Conservation (phyloP, 768 basidiomycete species). For the Tylopilus sp. region DNA sequence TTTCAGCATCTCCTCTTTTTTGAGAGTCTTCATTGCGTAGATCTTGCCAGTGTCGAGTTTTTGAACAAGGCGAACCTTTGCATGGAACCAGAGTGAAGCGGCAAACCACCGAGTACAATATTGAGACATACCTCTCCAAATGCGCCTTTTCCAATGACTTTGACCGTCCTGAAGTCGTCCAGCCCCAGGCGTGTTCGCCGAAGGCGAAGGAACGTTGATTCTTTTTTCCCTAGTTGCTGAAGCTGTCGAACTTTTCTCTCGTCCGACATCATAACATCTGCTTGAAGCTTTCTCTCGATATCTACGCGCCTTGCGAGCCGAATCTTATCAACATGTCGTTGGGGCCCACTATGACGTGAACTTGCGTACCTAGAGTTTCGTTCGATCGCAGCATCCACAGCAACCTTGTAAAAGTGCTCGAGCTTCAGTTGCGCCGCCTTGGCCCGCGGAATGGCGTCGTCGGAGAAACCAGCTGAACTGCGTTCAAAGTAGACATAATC, state of each 20-base stretch:
- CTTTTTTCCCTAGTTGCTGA: constrained; percentile 79
- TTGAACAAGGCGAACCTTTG: constrained; percentile 85
- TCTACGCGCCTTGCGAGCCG: constrained; percentile 67
- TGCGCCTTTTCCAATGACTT: constrained; percentile 98
- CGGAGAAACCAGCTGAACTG: constrained; percentile 69
- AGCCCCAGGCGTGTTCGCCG: constrained; percentile 87
- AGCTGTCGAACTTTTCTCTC: constrained; percentile 86
- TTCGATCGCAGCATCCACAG: constrained; percentile 93
- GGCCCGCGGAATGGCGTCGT: constrained; percentile 76
- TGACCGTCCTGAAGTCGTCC: constrained; percentile 93
- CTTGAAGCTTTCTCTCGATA: constrained; percentile 74
- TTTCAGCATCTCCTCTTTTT: constrained; percentile 98
- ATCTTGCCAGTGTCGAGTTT: constrained; percentile 97
- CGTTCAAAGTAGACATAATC: constrained; percentile 95
- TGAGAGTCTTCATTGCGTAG: constrained; percentile 97
- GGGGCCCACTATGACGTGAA: neutral
- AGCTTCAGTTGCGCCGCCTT: constrained; percentile 93
- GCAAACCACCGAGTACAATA: neutral
- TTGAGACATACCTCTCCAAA: constrained; percentile 80
- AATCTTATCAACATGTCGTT: neutral
- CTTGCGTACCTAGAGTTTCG: constrained; percentile 80
- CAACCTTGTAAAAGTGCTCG: constrained; percentile 95
- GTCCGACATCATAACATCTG: constrained; percentile 67
- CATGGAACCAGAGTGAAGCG: neutral
- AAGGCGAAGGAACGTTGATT: constrained; percentile 84